Evolutionary conservation across 2,329 filamentous ascomycete genomes (phyloP), one percentile per base, ranked within the genome.

Genomic region (Lomentospora prolificans): DNA sequence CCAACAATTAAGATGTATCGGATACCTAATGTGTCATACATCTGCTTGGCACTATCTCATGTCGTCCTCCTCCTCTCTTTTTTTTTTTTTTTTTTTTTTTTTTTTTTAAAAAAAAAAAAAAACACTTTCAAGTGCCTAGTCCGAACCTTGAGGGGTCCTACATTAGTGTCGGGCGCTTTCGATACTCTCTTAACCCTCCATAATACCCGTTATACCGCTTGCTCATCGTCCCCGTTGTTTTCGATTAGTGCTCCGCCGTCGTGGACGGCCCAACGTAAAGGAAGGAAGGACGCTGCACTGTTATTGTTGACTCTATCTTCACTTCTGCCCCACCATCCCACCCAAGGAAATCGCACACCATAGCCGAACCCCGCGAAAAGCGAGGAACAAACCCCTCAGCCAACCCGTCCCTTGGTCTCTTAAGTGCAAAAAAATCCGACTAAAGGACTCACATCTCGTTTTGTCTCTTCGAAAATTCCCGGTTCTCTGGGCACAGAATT

Each of bases 301-400:
- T n/a, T 22, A 22, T 9, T 50, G 14, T 19, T 31, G 30, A 17
- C 28, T 36, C 25, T 51, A 30, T 24, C 27, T 44, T 46, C 24
- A 27, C 24, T 27, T 14, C 27, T 53, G 51, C 25, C 52, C 52
- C 52, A 54, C 52, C 36, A 54, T 54, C 52, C 52, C 52, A 54
- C 52, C 36, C 44, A 44, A 28, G 9, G 24, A 31, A 54, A 28
- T 39, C 41, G 19, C 52, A 54, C 36, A 53, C 31, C 52, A 54
- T 54, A 44, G 36, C 52, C 52, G 52, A 46, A 53, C 52, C 52
- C 52, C 52, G 52, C 52, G 33, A 54, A 54, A 54, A 33, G 30
- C 27, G 52, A 54, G 33, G 39, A 54, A 54, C 52, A 54, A 33
- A 46, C 44, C 44, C 44, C 44, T 48, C 44, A 48, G 44, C 44